Percentiles rank a stretch among this genome's conserved stretches.
phyloP scores from a whole-genome alignment of 2,329 filamentous ascomycete genomes.

The Cordyceps cateniannulata region DNA sequence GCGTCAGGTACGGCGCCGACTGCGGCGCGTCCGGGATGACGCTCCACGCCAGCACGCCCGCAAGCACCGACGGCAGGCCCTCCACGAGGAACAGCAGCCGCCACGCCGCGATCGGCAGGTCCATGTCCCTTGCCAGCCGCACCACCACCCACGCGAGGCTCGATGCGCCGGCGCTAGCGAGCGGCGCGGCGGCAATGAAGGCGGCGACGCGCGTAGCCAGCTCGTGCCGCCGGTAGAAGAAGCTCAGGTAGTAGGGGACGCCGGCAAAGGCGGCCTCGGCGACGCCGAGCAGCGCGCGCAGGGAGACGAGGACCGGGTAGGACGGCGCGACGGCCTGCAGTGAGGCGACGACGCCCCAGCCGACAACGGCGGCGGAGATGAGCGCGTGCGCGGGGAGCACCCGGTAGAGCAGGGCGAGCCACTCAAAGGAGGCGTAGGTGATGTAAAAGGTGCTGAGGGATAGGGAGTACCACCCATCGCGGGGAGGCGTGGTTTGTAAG shows the following conservation, averaged over 20 bases:
- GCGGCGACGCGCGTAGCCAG: conserved; percentile 79
- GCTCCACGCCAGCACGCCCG: conserved; percentile 66
- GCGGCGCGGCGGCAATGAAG: conserved; percentile 77
- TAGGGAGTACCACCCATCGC: conserved; percentile 51
- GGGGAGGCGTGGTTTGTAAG: conserved; percentile 43
- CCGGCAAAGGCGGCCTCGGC: conserved; percentile 61
- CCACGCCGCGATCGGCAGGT: conserved; percentile 67
- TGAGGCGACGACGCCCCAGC: conserved; percentile 75
- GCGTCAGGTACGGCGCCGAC: conserved; percentile 56
- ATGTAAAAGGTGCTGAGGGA: conserved; percentile 56
- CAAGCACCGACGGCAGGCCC: conserved; percentile 74
- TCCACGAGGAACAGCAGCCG: conserved; percentile 78
- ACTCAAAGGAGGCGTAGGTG: conserved; percentile 58
- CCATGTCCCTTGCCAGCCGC: conserved; percentile 51
- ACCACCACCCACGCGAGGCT: conserved; percentile 74
- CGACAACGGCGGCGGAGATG: conserved; percentile 56
- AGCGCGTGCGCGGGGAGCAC: conserved; percentile 55
- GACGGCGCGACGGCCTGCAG: conserved; percentile 61
- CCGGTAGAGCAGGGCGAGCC: conserved; percentile 58
- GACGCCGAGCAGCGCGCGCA: conserved; percentile 53
- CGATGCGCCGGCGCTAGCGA: conserved; percentile 74
- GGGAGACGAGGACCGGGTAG: conserved; percentile 51
- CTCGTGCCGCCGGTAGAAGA: conserved; percentile 62
- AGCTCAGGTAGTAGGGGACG: conserved; percentile 57
- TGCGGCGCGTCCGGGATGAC: conserved; percentile 71